phyloP scores from a whole-genome alignment of 805 yeast genomes.

The Candida chauliodis region DNA sequence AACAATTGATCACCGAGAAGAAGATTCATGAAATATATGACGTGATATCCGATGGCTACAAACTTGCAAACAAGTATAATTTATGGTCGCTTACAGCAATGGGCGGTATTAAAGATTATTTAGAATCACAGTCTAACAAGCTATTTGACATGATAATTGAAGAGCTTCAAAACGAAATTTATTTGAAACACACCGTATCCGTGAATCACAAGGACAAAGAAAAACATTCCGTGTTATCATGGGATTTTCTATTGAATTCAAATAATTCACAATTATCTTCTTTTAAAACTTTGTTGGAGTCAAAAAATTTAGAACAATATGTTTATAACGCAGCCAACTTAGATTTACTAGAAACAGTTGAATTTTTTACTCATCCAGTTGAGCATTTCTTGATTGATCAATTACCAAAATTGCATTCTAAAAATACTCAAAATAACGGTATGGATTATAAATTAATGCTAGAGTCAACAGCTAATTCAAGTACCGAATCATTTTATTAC shows the following conservation, averaged over 20 bases:
- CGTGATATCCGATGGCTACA: constrained; percentile 42
- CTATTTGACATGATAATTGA: constrained; percentile 73
- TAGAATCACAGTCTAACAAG: constrained; percentile 54
- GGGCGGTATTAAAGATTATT: constrained; percentile 45
- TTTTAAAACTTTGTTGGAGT: constrained; percentile 30
- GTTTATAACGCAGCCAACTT: constrained; percentile 54
- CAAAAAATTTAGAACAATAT: constrained; percentile 49
- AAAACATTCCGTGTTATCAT: constrained; percentile 10
- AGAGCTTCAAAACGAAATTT: constrained; percentile 69
- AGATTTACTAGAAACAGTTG: constrained; percentile 51
- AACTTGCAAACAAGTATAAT: constrained; percentile 46
- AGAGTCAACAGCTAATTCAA: constrained; percentile 25
- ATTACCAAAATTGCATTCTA: constrained; percentile 26
- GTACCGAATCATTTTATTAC: constrained; percentile 49
- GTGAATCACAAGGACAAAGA: neutral
- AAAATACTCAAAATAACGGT: constrained; percentile 15
- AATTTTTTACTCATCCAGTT: constrained; percentile 28
- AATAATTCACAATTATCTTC: constrained; percentile 35
- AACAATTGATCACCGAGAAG: constrained; percentile 63
- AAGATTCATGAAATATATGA: constrained; percentile 64
- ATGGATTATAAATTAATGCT: constrained; percentile 29
- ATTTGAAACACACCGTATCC: constrained; percentile 39
- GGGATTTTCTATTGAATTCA: constrained; percentile 22
- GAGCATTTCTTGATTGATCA: constrained; percentile 25
- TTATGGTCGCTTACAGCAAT: constrained; percentile 60